phyloP scores from a whole-genome alignment of 2,329 filamentous ascomycete species.

The Calycina herbarum region DNA sequence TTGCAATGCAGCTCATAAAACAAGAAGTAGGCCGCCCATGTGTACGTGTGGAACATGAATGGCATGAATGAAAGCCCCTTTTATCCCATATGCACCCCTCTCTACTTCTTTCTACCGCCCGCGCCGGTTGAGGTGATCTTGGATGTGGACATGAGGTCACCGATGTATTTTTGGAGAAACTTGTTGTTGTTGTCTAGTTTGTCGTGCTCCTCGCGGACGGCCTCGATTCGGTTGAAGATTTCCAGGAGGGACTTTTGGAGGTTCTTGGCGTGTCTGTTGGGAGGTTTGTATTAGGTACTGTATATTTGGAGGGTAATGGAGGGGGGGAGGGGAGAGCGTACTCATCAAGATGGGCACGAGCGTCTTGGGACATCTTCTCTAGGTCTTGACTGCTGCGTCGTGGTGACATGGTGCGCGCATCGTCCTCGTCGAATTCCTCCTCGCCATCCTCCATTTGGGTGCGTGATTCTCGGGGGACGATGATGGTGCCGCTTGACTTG shows the following conservation, averaged over 20 bases:
- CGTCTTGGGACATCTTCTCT: conserved; percentile 81
- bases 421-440: conserved; percentile 70
- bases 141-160: conserved; percentile 87
- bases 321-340: conserved; percentile 42
- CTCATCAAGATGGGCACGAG: conserved; percentile 62
- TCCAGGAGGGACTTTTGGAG: conserved; percentile 87
- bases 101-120: conserved; percentile 33
- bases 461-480: conserved; percentile 75
- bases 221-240: conserved; percentile 91
- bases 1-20: conserved; percentile 1
- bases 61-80: neutral
- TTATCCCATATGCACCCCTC: neutral
- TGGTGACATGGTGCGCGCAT: conserved; percentile 93
- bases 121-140: conserved; percentile 60
- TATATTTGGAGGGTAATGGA: neutral
- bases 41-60: neutral
- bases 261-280: conserved; percentile 75
- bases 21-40: neutral
- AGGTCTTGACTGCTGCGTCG: conserved; percentile 87
- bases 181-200: conserved; percentile 97
- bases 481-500: conserved; percentile 80
- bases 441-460: conserved; percentile 72
- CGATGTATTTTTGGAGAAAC: conserved; percentile 96
- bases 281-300: neutral
- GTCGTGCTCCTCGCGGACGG: conserved; percentile 90